Evolutionary conservation across 2,329 filamentous ascomycete species (phyloP).

Genomic region (Apiospora phragmitis): DNA sequence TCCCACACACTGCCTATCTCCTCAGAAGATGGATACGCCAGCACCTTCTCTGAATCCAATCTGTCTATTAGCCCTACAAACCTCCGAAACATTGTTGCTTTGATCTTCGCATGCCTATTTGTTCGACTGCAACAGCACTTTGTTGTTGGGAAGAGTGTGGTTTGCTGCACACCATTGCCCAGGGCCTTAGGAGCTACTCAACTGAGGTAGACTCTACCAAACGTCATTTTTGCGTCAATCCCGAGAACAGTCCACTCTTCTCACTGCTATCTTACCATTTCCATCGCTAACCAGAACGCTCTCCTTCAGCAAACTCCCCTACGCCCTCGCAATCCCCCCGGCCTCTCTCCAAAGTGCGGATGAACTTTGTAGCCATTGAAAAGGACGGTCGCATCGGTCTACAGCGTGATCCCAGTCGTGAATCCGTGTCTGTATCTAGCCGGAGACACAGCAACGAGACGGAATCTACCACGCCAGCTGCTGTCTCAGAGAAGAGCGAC

Average conservation of each 20-base stretch:
- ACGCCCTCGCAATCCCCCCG: conserved; percentile 53
- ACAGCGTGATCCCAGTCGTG: conserved; percentile 44
- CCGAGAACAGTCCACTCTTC: not conserved
- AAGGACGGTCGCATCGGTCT: conserved; percentile 60
- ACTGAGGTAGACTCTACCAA: not conserved
- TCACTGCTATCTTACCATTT: not conserved
- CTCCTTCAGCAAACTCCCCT: conserved; percentile 36
- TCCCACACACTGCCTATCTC: conserved; percentile 11
- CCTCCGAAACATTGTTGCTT: conserved; percentile 4
- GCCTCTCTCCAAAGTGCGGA: conserved; percentile 73
- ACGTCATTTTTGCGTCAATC: not conserved
- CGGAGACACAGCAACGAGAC: conserved; percentile 40
- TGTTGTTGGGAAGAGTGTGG: not conserved
- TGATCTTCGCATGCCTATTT: not conserved
- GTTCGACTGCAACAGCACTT: not conserved
- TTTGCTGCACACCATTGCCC: not conserved
- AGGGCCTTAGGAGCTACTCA: not conserved
- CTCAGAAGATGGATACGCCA: not conserved
- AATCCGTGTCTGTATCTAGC: conserved; percentile 39
- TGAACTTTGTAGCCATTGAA: conserved; percentile 74
- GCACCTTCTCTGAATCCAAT: conserved; percentile 1
- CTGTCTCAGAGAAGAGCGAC: conserved; percentile 40
- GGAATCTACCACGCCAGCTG: conserved; percentile 39
- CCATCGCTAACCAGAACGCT: conserved; percentile 28
- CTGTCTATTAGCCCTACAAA: not conserved